Base-by-base conservation (phyloP, 805 yeast genomes). In the Starmerella cellae region DNA sequence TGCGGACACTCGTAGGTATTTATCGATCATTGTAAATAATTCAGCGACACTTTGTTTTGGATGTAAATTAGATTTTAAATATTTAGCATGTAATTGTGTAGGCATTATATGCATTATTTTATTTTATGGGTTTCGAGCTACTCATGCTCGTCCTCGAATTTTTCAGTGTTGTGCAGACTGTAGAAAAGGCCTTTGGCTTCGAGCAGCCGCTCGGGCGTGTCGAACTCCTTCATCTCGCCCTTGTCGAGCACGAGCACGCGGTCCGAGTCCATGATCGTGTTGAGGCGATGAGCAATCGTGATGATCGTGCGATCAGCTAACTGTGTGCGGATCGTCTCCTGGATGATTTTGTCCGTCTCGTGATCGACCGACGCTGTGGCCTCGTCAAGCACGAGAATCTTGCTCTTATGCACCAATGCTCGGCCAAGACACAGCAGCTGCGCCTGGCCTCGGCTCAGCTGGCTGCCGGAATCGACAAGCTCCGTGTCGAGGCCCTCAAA, bases 201-300 rank as follows among this genome's bases (percentile, higher is more conserved):
- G 22, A 54, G 39, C 8, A 54, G 47, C 2, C 44, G 24, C 17
- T 43, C 43, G 1, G 88, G 87, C 0, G 76, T 52, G 48, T 79
- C 94, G 59, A 79, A 80, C 59, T 83, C 94, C 38, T 66, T 71
- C 17, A 82, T 71, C 46, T 66, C 65, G 11, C 94, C 94, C 22
- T 65, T 61, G 34, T 79, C 87, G 40, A 83, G 63, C 2, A 80
- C 83, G 43, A 82, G 60, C 18, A 83, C 77, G 45, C 71, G 69
- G 55, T 83, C 94, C 50, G 79, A 76, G 55, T 82, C 91, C 73
- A 82, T 62, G 40, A 82, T 75, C 0, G 94, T 82, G 51, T 82
- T 82, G 38, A 82, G 64, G 52, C 94, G 70, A 58, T 82, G 94
- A 0, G 94, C 94, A 55, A 82, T 82, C 0, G 94, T 81, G 48